A percentile compares a stretch with the other conserved stretches of the same genome.
phyloP scores from a whole-genome alignment of 805 yeast species.

The Yarrowia sp. region DNA sequence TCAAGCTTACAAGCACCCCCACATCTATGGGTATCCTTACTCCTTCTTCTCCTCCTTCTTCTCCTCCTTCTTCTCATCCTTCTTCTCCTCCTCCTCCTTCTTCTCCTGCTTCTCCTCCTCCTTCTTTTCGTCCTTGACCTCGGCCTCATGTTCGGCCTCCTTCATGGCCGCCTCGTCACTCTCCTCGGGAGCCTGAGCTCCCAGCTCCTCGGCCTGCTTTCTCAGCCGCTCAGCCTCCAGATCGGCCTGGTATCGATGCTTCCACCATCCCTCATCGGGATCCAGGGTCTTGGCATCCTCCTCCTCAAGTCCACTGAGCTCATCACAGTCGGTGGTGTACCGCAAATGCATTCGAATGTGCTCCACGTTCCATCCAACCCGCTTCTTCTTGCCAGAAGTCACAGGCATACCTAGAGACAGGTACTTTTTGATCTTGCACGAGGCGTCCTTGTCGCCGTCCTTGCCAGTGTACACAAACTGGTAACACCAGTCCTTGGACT shows the following conservation, averaged over 20 bases:
- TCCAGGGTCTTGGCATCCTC: not conserved
- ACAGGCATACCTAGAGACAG: conserved; percentile 1
- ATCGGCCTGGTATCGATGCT: not conserved
- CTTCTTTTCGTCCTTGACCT: not conserved
- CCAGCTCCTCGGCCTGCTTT: not conserved
- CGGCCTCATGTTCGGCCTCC: not conserved
- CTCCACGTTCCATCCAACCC: conserved; percentile 5
- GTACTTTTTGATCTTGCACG: conserved; percentile 6
- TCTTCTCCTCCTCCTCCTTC: not conserved
- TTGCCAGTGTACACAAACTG: conserved; percentile 11
- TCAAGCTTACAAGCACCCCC: too few relatives aligned
- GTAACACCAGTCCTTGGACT: conserved; percentile 14
- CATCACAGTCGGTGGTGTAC: not conserved
- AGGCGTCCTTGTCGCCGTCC: not conserved
- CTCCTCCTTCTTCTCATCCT: not conserved
- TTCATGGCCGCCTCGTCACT: not conserved
- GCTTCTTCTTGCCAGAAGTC: not conserved
- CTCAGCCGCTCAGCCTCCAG: not conserved
- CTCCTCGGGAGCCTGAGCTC: not conserved
- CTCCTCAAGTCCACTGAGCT: not conserved
- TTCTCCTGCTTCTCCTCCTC: not conserved
- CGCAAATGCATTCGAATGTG: conserved; percentile 15
- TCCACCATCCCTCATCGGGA: conserved; percentile 27
- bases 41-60: not conserved
- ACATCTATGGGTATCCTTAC: not conserved